These are phyloP conservation scores for Aspergillus carlsbadensis DNA, from an alignment of 495 filamentous ascomycete genomes.

Conservation along the genomic window DNA sequence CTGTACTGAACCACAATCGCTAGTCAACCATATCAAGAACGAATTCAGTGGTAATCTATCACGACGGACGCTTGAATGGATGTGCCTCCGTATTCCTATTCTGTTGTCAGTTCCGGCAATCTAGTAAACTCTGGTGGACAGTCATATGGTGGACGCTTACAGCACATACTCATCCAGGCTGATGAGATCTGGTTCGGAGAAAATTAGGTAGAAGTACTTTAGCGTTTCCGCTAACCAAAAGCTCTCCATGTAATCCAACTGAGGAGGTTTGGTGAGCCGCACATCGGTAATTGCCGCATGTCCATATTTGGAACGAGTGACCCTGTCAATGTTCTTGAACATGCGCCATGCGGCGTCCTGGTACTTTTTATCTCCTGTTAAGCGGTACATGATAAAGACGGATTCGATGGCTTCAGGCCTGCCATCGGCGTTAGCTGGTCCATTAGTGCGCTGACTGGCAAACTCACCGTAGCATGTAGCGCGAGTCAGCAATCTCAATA, in stretches of 20 bases:
- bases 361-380: conserved; percentile 66
- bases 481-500: conserved; percentile 52
- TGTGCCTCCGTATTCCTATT: conserved; percentile 73
- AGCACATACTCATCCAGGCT: conserved; percentile 71
- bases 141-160: conserved; percentile 28
- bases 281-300: conserved; percentile 62
- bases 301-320: conserved; percentile 57
- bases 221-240: conserved; percentile 75
- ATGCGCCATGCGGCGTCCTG: conserved; percentile 74
- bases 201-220: conserved; percentile 94
- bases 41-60: neutral
- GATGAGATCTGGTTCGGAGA: conserved; percentile 65
- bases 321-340: conserved; percentile 63
- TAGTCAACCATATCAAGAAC: neutral
- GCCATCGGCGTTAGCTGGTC: neutral
- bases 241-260: conserved; percentile 54
- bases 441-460: neutral
- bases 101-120: conserved; percentile 8
- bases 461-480: conserved; percentile 66
- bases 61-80: conserved; percentile 56
- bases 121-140: neutral
- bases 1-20: too few relatives aligned
- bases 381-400: conserved; percentile 72
- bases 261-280: conserved; percentile 28
- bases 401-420: conserved; percentile 71